Percentiles rank a stretch among this genome's conserved stretches.
phyloP scores from a whole-genome alignment of 306 rosid species.

The Prunus kanzakura region DNA sequence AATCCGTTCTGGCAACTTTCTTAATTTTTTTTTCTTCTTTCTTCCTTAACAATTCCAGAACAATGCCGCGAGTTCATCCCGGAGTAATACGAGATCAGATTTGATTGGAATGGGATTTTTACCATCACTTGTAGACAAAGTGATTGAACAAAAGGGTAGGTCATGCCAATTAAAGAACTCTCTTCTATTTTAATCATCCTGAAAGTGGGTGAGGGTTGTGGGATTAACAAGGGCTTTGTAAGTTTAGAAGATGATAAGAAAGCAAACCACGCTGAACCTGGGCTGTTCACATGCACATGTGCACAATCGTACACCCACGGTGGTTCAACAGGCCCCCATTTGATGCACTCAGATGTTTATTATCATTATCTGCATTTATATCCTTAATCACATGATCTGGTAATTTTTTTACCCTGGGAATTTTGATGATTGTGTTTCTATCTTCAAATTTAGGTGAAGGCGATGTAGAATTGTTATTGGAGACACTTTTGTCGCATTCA shows the following conservation, averaged over 20 bases:
- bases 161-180: conserved; percentile 8
- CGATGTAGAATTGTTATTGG: conserved; percentile 63
- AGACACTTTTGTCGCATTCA: conserved; percentile 55
- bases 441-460: conserved; percentile 65
- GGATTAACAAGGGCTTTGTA: not conserved
- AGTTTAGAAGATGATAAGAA: not conserved
- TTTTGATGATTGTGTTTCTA: conserved; percentile 20
- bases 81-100: conserved; percentile 51
- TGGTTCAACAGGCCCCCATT: not conserved
- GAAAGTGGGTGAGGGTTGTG: not conserved
- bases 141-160: conserved; percentile 77
- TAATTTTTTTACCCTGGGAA: not conserved
- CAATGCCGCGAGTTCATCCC: conserved; percentile 75
- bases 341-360: not conserved
- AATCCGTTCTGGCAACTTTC: not conserved
- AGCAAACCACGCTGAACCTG: not conserved
- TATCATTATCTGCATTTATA: not conserved
- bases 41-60: conserved; percentile 35
- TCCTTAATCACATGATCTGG: not conserved
- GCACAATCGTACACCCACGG: not conserved
- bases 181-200: conserved; percentile 1
- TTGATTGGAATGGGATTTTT: conserved; percentile 86
- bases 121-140: conserved; percentile 74
- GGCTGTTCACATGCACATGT: not conserved
- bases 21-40: not conserved